Conservation (phyloP, 1,284 basidiomycete species). For the Pulveroboletus sp. region DNA sequence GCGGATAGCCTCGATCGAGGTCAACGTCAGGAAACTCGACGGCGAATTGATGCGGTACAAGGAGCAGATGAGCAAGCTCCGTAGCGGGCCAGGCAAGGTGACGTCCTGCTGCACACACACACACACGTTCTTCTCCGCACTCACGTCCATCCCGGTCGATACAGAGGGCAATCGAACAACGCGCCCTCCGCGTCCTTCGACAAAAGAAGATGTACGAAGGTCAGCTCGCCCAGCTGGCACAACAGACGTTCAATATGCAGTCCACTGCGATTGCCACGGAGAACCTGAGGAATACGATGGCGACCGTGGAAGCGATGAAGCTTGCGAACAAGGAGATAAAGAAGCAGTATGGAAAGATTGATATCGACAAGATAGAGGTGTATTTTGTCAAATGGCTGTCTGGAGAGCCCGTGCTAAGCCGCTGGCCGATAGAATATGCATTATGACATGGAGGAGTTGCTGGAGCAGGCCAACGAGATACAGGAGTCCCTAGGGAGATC, state of each 20-base stretch:
- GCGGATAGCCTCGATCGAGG: slow-evolving; percentile 88
- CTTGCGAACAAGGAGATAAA: slow-evolving; percentile 96
- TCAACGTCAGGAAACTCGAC: slow-evolving; percentile 97
- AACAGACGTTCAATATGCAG: slow-evolving; percentile 99
- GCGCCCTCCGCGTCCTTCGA: slow-evolving; percentile 92
- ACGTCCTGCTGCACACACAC: not conserved
- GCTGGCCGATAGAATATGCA: slow-evolving; percentile 71
- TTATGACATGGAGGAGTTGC: slow-evolving; percentile 96
- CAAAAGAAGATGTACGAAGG: slow-evolving; percentile 97
- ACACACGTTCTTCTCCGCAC: not conserved
- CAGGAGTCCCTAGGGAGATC: slow-evolving; percentile 93
- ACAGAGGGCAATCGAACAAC: slow-evolving; percentile 89
- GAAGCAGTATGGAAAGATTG: slow-evolving; percentile 96
- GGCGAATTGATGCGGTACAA: slow-evolving; percentile 92
- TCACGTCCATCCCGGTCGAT: slow-evolving; percentile 1
- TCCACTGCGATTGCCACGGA: slow-evolving; percentile 94
- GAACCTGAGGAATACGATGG: slow-evolving; percentile 99
- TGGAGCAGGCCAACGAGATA: slow-evolving; percentile 98
- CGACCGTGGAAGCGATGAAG: slow-evolving; percentile 98
- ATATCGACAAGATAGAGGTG: slow-evolving; percentile 98
- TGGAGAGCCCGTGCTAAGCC: not conserved
- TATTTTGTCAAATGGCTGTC: slow-evolving; percentile 19
- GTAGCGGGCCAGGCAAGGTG: slow-evolving; percentile 95
- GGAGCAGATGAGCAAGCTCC: slow-evolving; percentile 94
- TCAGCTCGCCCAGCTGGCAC: slow-evolving; percentile 88